Conservation (phyloP, 345 rosid species). For the Ceriops zippeliana region DNA sequence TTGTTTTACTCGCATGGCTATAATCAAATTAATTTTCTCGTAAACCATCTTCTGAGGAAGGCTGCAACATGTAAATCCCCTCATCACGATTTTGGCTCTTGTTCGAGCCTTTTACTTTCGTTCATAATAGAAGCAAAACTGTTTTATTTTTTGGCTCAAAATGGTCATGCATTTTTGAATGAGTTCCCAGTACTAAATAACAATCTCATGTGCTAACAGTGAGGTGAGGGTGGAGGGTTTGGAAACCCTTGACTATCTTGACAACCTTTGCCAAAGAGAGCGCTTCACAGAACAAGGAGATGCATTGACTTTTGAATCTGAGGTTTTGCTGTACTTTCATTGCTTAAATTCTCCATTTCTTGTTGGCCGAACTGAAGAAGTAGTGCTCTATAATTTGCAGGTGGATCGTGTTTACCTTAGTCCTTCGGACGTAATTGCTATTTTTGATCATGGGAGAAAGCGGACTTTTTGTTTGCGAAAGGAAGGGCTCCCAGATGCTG, state of each 20-base stretch:
- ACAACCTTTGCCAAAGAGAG: conserved; percentile 60
- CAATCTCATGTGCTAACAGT: conserved; percentile 34
- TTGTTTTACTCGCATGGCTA: too few species aligned
- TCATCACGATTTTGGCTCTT: too few species aligned
- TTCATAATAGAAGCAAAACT: too few species aligned
- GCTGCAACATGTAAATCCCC: too few species aligned
- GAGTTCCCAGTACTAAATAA: not conserved
- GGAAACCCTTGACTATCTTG: conserved; percentile 92
- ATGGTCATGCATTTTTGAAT: not conserved
- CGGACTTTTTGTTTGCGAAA: conserved; percentile 60
- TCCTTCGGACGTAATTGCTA: conserved; percentile 54
- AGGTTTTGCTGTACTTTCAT: conserved; percentile 39
- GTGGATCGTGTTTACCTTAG: conserved; percentile 78
- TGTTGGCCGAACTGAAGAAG: too few species aligned
- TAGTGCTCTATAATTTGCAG: conserved; percentile 27
- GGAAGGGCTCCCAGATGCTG: conserved; percentile 89
- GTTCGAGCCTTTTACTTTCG: too few species aligned
- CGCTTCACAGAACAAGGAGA: conserved; percentile 95
- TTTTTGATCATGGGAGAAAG: conserved; percentile 78
- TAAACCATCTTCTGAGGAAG: too few species aligned
- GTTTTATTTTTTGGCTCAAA: not conserved
- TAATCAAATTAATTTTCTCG: too few species aligned
- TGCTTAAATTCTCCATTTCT: too few species aligned
- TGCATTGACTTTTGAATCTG: conserved; percentile 81
- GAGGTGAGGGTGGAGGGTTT: conserved; percentile 94